Evolutionary conservation across 768 basidiomycete species (phyloP).

Genomic region (Candolleomyces efflorescens): DNA sequence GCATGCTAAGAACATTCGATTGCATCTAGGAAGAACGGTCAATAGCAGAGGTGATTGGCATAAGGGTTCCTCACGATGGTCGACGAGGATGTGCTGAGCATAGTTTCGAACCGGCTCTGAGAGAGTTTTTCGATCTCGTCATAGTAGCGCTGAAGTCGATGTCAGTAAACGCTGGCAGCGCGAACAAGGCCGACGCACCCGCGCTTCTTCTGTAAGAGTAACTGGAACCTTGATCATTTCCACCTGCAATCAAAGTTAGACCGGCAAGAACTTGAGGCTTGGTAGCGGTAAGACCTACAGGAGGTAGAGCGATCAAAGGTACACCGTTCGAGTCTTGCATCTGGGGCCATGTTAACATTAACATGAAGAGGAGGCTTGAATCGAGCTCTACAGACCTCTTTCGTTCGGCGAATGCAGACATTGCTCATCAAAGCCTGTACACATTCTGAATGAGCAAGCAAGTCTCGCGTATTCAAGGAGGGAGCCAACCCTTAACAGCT

Average conservation of each 20-base stretch:
- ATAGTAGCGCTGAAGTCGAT: conserved; percentile 48
- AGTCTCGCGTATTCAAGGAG: conserved; percentile 3
- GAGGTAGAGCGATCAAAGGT: conserved; percentile 69
- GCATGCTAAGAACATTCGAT: conserved; percentile 70
- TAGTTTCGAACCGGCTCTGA: conserved; percentile 53
- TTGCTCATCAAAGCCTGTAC: conserved; percentile 71
- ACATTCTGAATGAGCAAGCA: conserved; percentile 3
- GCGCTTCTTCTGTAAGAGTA: conserved; percentile 55
- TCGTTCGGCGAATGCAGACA: conserved; percentile 76
- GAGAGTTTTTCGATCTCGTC: conserved; percentile 65
- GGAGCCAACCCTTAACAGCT: conserved; percentile 59
- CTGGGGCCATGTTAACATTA: conserved; percentile 28
- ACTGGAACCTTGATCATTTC: conserved; percentile 76
- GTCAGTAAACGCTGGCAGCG: conserved; percentile 6
- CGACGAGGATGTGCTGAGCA: conserved; percentile 41
- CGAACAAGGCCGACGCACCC: conserved; percentile 36
- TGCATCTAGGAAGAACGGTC: conserved; percentile 41
- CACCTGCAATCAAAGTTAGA: conserved; percentile 41
- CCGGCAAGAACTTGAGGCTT: neutral
- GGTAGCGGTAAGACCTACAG: conserved; percentile 31
- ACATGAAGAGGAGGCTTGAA: neutral
- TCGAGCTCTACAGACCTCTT: conserved; percentile 47
- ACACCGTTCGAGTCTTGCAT: conserved; percentile 84
- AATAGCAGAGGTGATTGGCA: neutral
- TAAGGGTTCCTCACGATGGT: conserved; percentile 33